phyloP scores from a whole-genome alignment of 805 yeast genomes.

The Yamadazyma sp. region DNA sequence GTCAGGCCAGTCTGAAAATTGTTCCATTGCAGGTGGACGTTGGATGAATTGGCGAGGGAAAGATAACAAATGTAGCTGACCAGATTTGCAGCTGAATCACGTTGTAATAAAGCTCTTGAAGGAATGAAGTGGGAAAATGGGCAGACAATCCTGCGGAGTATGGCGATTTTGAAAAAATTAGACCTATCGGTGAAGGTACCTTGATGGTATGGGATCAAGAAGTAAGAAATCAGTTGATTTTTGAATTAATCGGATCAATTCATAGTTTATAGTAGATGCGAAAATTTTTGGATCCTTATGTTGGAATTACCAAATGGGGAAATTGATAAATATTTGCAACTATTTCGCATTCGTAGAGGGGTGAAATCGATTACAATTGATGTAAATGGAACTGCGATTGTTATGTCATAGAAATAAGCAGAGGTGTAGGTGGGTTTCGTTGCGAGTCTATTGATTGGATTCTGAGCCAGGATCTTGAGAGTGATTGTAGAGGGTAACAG shows the following conservation, averaged over 20 bases:
- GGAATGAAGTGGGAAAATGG: too few relatives aligned
- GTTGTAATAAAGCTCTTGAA: not conserved
- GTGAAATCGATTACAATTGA: not conserved
- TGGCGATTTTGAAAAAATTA: too few relatives aligned
- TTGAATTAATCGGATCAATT: slow-evolving; percentile 8
- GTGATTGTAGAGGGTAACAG: too few relatives aligned
- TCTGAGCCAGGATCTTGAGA: too few relatives aligned
- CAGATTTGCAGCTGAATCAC: slow-evolving; percentile 2
- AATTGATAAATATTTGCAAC: slow-evolving; percentile 24
- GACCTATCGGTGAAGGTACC: too few relatives aligned
- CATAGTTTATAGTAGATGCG: slow-evolving; percentile 15
- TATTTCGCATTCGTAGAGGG: slow-evolving; percentile 10
- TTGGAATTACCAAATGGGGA: slow-evolving; percentile 21
- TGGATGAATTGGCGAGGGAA: not conserved
- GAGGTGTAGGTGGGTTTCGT: too few relatives aligned
- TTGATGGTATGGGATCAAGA: too few relatives aligned
- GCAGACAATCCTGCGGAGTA: too few relatives aligned
- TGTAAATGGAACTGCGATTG: slow-evolving; percentile 1
- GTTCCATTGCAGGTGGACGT: slow-evolving; percentile 22
- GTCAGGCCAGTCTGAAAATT: slow-evolving; percentile 31
- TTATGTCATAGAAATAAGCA: too few relatives aligned
- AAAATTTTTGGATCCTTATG: slow-evolving; percentile 7
- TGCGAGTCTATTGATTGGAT: too few relatives aligned
- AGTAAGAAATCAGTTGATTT: too few relatives aligned
- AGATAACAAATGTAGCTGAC: not conserved